Percentiles rank a stretch among this genome's conserved stretches.
These are phyloP conservation scores for Neoboletus subvelutipes DNA, from an alignment of 768 basidiomycete genomes.

Conservation along the genomic window DNA sequence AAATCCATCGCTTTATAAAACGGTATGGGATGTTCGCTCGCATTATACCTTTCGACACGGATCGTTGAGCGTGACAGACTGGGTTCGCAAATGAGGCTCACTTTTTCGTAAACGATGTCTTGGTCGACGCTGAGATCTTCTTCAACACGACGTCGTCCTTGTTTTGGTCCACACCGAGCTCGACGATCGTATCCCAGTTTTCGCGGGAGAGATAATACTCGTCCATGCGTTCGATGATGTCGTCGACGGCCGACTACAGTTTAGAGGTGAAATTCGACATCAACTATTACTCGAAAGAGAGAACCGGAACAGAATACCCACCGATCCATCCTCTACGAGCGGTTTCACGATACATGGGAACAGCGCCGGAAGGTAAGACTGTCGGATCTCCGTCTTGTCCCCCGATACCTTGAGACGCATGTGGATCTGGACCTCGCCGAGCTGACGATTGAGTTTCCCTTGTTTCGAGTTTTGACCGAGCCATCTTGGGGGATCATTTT, in stretches of 20 bases:
- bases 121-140: conserved; percentile 78
- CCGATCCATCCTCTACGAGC: conserved; percentile 68
- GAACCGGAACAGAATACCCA: conserved; percentile 42
- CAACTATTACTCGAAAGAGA: neutral
- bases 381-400: conserved; percentile 84
- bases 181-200: conserved; percentile 95
- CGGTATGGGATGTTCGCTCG: conserved; percentile 86
- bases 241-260: conserved; percentile 56
- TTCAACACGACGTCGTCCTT: conserved; percentile 76
- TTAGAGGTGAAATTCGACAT: neutral
- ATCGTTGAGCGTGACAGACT: too few species aligned
- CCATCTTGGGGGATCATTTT: conserved; percentile 59
- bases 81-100: conserved; percentile 36
- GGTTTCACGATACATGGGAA: conserved; percentile 80
- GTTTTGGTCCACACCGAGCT: conserved; percentile 84
- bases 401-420: conserved; percentile 96
- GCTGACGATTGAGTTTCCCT: conserved; percentile 71
- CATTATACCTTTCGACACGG: conserved; percentile 70
- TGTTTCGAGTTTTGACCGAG: conserved; percentile 97
- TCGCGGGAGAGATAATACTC: conserved; percentile 91
- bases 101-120: conserved; percentile 84
- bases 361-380: conserved; percentile 88
- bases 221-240: conserved; percentile 88
- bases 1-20: conserved; percentile 88
- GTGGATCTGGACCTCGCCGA: conserved; percentile 88